A percentile compares a stretch with the other conserved stretches of the same genome.
These are phyloP conservation scores for Kodamaea sagamina DNA, from an alignment of 805 yeast genomes.

Conservation along the genomic window DNA sequence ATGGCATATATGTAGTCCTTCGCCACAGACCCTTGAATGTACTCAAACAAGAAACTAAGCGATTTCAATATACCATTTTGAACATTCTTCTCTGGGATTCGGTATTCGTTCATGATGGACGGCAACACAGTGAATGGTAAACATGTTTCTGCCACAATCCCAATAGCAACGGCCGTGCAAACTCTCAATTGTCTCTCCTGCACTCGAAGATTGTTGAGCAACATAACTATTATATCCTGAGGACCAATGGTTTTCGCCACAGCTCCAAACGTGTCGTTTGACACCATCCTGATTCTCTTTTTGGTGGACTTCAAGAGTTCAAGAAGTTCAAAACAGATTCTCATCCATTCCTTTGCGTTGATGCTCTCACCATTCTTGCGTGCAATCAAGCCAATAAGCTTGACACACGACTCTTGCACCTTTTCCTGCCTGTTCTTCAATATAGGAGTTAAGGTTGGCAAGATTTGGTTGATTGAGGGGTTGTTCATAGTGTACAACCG, in stretches of 20 bases:
- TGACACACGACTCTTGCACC: constrained; percentile 83
- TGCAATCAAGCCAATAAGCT: constrained; percentile 80
- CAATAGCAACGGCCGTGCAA: constrained; percentile 97
- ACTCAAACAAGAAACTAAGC: constrained; percentile 87
- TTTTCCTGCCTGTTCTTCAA: constrained; percentile 85
- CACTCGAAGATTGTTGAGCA: constrained; percentile 80
- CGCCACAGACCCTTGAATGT: constrained; percentile 73
- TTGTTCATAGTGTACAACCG: constrained; percentile 50
- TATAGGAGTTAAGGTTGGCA: constrained; percentile 90
- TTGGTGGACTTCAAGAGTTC: constrained; percentile 84
- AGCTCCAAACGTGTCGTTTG: constrained; percentile 87
- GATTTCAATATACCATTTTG: constrained; percentile 96
- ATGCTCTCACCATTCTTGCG: constrained; percentile 76
- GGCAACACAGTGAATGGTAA: constrained; percentile 93
- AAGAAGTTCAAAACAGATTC: constrained; percentile 85
- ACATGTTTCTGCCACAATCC: constrained; percentile 92
- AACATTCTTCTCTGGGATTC: constrained; percentile 88
- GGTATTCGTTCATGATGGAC: constrained; percentile 91
- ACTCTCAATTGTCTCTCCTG: constrained; percentile 97
- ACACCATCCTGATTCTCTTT: constrained; percentile 75
- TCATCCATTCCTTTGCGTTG: constrained; percentile 95
- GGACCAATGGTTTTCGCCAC: constrained; percentile 95
- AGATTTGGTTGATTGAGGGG: constrained; percentile 79
- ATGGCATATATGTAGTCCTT: constrained; percentile 80
- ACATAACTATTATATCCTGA: constrained; percentile 83